Base-by-base conservation (phyloP, 495 filamentous ascomycete genomes). In the Glonium stellatum region DNA sequence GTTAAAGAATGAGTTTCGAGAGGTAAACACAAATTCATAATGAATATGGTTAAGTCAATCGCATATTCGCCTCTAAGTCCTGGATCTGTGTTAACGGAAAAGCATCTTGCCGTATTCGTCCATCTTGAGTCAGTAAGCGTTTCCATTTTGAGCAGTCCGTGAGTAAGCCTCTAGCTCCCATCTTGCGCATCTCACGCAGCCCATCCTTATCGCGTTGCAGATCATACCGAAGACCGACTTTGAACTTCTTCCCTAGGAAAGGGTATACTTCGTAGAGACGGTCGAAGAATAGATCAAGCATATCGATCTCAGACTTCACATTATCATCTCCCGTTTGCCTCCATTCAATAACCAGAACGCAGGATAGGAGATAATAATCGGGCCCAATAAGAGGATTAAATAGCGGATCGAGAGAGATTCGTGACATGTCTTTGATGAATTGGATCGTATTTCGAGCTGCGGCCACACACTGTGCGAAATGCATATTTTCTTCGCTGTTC, bases 261-360 rank as follows among this genome's bases (percentile, higher is more conserved):
- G 22, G 10, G 21, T 22, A 62, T 0, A 56, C 52, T 6, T 66
- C 63, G 11, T 57, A n/a, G 11, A 62, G 37, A 1, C 63, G 46
- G 5, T 66, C 63, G 35, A 66, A 62, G 42, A 66, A 55, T 4
- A 62, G 36, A 1, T 22, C 21, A 11, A 62, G 51, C 8, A 66
- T 36, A 50, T 66, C 63, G 31, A 66, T 62, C 13, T 66, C 59
- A 1, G 37, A 37, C 39, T 59, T 62, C 9, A 58, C 22, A 5
- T 22, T 52, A 8, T 59, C 49, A 23, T 62, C 59, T 8, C 53
- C 56, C 5, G 55, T 47, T n/a, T 55, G 13, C 22, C 53, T 31
- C 63, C 63, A 66, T 10, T 66, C 55, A 1, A 66, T 56, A 19
- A 66, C 23, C 19, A 66, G 56, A 4, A 62, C 52, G 35, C 34